Evolutionary conservation across 176 grass and related monocot genomes (phyloP).

Genomic region (Juncus inflexus): DNA sequence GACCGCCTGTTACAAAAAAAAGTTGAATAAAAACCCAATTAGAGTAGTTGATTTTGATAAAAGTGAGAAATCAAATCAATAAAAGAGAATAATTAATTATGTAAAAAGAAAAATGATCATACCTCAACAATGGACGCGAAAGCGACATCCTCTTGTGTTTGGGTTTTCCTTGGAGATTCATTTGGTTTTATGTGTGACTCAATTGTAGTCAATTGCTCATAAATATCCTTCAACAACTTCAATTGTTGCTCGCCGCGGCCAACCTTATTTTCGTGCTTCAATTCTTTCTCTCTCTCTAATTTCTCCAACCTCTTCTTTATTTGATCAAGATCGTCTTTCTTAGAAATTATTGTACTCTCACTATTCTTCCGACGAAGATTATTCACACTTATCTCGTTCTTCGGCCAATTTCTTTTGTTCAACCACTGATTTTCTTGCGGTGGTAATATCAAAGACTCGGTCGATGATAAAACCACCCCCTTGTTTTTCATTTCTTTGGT

Average conservation of each 20-base stretch:
- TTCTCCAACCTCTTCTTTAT: slow-evolving; percentile 48
- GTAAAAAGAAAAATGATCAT: slow-evolving; percentile 16
- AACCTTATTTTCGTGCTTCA: slow-evolving; percentile 32
- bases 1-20: slow-evolving; percentile 43
- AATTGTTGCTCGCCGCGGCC: slow-evolving; percentile 49
- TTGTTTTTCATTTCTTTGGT: slow-evolving; percentile 27
- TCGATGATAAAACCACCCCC: slow-evolving; percentile 6
- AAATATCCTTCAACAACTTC: slow-evolving; percentile 71
- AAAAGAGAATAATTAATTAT: slow-evolving; percentile 3
- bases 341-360: slow-evolving; percentile 10
- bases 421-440: slow-evolving; percentile 16
- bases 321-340: slow-evolving; percentile 44
- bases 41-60: no score
- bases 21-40: neutral
- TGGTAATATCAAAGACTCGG: neutral
- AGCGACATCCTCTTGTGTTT: slow-evolving; percentile 30
- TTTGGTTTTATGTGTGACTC: slow-evolving; percentile 51
- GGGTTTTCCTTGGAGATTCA: slow-evolving; percentile 32
- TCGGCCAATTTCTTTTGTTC: no score
- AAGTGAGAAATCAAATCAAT: slow-evolving; percentile 7
- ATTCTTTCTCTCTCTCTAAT: slow-evolving; percentile 55
- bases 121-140: slow-evolving; percentile 78
- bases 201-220: slow-evolving; percentile 59
- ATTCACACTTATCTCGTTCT: no score
- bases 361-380: no score